Conservation (phyloP, 2,329 filamentous ascomycete genomes). For the Daldinia eschscholtzii region DNA sequence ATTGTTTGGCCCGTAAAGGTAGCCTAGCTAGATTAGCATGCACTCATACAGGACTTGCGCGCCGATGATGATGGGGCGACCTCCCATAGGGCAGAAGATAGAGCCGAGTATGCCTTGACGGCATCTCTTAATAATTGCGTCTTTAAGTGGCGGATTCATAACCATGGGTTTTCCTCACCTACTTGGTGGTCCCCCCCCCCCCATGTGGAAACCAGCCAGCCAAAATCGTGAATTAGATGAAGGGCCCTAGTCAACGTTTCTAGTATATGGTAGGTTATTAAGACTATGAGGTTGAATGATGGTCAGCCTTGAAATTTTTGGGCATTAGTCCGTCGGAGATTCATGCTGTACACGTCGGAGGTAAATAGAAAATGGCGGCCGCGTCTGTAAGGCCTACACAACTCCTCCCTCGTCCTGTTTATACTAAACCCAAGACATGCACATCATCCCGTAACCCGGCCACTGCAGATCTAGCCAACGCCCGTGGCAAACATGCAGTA, state of each 20-base stretch:
- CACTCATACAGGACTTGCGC: conserved; percentile 46
- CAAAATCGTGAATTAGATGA: conserved; percentile 32
- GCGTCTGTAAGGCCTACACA: conserved; percentile 39
- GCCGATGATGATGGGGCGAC: conserved; percentile 49
- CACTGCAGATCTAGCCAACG: conserved; percentile 41
- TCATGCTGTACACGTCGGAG: conserved; percentile 47
- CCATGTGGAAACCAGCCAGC: conserved; percentile 28
- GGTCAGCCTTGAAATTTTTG: conserved; percentile 23
- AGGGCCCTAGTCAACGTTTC: conserved; percentile 25
- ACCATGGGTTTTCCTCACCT: conserved; percentile 32
- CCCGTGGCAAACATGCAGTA: conserved; percentile 41
- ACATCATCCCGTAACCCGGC: conserved; percentile 44
- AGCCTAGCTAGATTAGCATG: conserved; percentile 46
- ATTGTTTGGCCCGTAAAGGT: conserved; percentile 40
- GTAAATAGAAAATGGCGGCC: conserved; percentile 44
- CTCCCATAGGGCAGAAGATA: conserved; percentile 48
- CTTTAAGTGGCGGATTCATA: conserved; percentile 45
- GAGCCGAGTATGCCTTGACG: conserved; percentile 45
- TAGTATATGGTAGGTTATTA: conserved; percentile 35
- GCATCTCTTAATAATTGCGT: conserved; percentile 45
- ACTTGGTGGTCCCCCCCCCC: conserved; percentile 11
- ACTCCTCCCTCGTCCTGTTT: conserved; percentile 31
- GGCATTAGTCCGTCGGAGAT: conserved; percentile 40
- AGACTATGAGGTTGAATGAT: conserved; percentile 34
- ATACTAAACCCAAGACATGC: conserved; percentile 42